Evolutionary conservation across 495 filamentous ascomycete genomes (phyloP), one percentile per base, ranked within the genome.

Genomic region (Xylona heveae): DNA sequence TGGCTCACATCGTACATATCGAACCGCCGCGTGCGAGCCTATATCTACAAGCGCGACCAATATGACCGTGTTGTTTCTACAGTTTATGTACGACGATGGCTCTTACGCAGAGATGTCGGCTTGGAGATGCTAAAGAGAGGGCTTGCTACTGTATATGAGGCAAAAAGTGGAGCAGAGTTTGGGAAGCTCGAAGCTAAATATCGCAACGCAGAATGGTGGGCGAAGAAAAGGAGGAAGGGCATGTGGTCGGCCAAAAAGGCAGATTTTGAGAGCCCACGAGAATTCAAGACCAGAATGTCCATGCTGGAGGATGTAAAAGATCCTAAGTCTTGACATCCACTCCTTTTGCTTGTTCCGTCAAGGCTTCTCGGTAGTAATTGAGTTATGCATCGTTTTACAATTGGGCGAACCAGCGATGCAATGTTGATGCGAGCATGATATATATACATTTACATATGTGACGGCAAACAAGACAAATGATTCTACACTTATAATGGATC

Each of bases 1-100:
- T 94, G 77, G 72, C 62, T 97, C 22, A 67, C 64, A 10, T 51
- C 50, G 8, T 83, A 81, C 45, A 59, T 94, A n/a, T 52, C 69
- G 9, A 57, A 68, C 22, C 64, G 65, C n/a, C 70, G 70, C 8
- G 74, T 95, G 21, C 71, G 83, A 22, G 82, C 68, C 4, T 73
- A 74, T 48, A 60, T 91, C 16, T 79, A 83, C 49, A 66, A 66
- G 23, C 68, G 73, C 12, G 88, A 97, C 48, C 88, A 95, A 44
- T 97, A 94, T 47, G 78, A 79, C 35, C 71, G 88, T 12, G 71
- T 88, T 7, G 84, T 97, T 1, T 80, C 74, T 6, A 83, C 74
- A 6, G 88, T 84, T 6, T 79, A 61, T 44, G 73, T 93, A 21
- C 63, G 83, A 21, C 36, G 34, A 47, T 46, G 43, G 33, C 51